These are phyloP conservation scores for Peniophora sp. DNA, from an alignment of 1,284 basidiomycete genomes.

Conservation along the genomic window DNA sequence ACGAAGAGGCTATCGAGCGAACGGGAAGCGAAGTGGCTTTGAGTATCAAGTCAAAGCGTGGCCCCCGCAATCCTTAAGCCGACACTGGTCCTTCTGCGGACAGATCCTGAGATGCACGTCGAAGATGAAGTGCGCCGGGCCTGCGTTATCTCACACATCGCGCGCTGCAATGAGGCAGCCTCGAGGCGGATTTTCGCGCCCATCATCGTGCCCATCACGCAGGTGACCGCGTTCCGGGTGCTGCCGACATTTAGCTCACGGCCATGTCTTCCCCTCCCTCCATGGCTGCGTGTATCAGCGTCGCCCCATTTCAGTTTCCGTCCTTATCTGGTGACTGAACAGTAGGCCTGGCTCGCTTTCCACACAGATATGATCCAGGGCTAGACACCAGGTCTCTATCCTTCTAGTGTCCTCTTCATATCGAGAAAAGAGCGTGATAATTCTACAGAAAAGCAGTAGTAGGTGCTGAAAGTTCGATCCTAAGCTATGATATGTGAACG, in stretches of 20 bases:
- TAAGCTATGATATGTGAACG: too few species aligned
- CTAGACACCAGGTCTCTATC: too few species aligned
- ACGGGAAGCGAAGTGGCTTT: background rate
- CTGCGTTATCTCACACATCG: background rate
- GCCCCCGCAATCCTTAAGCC: background rate
- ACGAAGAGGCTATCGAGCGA: background rate
- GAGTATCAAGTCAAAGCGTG: background rate
- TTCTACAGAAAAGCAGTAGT: too few species aligned
- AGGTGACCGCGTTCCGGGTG: background rate
- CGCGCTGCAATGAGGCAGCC: background rate
- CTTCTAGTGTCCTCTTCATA: too few species aligned
- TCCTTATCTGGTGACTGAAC: too few species aligned
- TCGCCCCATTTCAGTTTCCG: too few species aligned
- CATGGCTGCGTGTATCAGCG: background rate
- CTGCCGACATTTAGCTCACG: background rate
- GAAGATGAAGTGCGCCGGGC: background rate
- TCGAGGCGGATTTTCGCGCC: too few species aligned
- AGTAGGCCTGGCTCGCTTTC: too few species aligned
- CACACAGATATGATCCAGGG: too few species aligned
- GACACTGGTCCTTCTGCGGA: background rate
- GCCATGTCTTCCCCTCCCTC: background rate
- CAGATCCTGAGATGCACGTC: background rate
- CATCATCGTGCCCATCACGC: background rate
- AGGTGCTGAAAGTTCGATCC: too few species aligned
- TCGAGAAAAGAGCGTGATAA: too few species aligned